Evolutionary conservation across 495 filamentous ascomycete genomes (phyloP), one percentile per base, ranked within the genome.

Genomic region (Aspergillus funiculosus): DNA sequence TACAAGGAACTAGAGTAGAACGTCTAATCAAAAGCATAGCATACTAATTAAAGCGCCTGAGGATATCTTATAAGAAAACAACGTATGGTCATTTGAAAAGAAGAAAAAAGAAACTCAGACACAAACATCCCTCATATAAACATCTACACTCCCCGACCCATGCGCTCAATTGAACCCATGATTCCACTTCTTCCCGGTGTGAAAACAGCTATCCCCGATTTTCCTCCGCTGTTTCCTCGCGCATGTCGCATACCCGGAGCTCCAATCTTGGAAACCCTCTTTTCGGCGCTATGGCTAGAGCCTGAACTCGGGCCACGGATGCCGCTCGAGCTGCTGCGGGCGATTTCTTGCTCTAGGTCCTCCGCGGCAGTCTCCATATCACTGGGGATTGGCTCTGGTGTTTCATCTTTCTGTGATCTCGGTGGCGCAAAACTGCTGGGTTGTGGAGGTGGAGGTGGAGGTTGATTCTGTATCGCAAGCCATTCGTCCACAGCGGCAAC

Each of bases 401-500:
- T 42, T 21, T 50, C 38, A 7, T 53, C 42, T 1, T 58, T 51
- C 0, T 53, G 58, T 1, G 38, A 28, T 2, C 8, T 3, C 1
- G 43, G 39, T 17, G 46, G 36, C 14, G 50, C 32, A 27, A 35
- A 7, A 20, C 8, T 27, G 11, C 50, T 29, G 24, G 48, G 22
- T 40, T 51, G 37, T 40, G 58, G 31, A 14, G 56, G 22, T 34
- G 18, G 20, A 21, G 19, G 8, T 11, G 28, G 28, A 0, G 20
- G 48, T 41, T 64, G 63, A 26, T 46, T 53, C 28, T 70, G 68
- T 49, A 80, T 71, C 14, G 69, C 63, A 54, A 82, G 81, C 85
- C 82, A 97, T 78, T 96, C 89, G 57, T 97, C 92, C 1, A 92
- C 89, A 0, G 89, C 82, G 35, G 80, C 78, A n/a, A 98, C 89